Conservation (phyloP, 75 land plant species). For the Picea sitchensis region DNA sequence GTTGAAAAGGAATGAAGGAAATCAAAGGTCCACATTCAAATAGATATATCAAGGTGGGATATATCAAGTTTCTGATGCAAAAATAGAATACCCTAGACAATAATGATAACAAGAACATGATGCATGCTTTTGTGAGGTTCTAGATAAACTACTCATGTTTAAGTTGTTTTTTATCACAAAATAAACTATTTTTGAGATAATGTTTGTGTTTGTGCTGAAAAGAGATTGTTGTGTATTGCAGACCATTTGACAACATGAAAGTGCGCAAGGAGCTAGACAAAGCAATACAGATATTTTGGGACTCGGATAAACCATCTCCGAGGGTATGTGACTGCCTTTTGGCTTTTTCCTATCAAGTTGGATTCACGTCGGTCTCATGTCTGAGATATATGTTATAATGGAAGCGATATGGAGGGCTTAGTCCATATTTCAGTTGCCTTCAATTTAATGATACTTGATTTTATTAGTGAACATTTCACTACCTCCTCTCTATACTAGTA, state of each 20-base stretch:
- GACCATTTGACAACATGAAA: constrained; percentile 59
- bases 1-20: too few species aligned
- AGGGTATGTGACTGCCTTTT: constrained; percentile 34
- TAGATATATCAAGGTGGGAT: too few species aligned
- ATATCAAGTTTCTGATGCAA: too few species aligned
- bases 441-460: not conserved
- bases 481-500: not conserved
- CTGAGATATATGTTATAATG: not conserved
- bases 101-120: too few species aligned
- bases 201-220: not conserved
- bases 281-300: constrained; percentile 67
- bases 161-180: too few species aligned
- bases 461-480: not conserved
- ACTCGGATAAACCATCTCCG: constrained; percentile 54
- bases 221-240: constrained; percentile 10
- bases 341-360: not conserved
- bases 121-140: too few species aligned
- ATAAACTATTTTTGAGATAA: not conserved
- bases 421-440: not conserved
- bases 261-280: constrained; percentile 43
- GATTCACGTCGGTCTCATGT: not conserved
- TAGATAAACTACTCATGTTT: too few species aligned
- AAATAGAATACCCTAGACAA: too few species aligned
- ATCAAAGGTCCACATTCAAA: too few species aligned
- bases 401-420: not conserved